Conservation (phyloP, 495 filamentous ascomycete species). For the Coniosporium apollinis region DNA sequence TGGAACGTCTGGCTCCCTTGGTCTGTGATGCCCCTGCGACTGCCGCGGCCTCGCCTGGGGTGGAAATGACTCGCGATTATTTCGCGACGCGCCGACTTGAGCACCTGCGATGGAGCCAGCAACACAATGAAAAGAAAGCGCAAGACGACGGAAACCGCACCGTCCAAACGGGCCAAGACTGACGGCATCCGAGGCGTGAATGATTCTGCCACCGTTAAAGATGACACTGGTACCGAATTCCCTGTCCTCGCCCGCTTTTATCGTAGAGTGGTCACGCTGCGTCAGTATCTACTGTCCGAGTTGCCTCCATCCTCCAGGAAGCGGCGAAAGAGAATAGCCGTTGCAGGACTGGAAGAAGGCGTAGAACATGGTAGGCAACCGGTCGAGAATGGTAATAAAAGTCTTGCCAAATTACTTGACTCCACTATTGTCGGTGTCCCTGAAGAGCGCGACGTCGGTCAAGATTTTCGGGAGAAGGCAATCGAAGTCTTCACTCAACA, state of each 20-base stretch:
- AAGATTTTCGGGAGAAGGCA: slow-evolving; percentile 33
- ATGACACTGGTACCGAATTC: slow-evolving; percentile 26
- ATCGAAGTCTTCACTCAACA: slow-evolving; percentile 55
- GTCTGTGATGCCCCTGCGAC: too few relatives aligned
- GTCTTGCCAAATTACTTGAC: slow-evolving; percentile 47
- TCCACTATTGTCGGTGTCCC: slow-evolving; percentile 44
- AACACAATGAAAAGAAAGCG: slow-evolving; percentile 3
- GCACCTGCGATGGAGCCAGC: background rate
- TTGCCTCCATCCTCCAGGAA: slow-evolving; percentile 36
- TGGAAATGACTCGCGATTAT: too few relatives aligned
- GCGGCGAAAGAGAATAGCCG: slow-evolving; percentile 32
- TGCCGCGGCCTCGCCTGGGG: too few relatives aligned
- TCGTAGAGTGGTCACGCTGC: slow-evolving; percentile 44
- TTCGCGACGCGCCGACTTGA: background rate
- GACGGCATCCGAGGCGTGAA: background rate
- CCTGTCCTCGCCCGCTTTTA: slow-evolving; percentile 66
- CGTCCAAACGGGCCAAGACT: slow-evolving; percentile 1
- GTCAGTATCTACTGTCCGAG: slow-evolving; percentile 47
- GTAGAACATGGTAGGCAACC: slow-evolving; percentile 27
- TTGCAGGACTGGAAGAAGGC: slow-evolving; percentile 18
- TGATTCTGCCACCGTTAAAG: background rate
- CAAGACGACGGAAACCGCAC: slow-evolving; percentile 2
- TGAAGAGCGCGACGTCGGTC: slow-evolving; percentile 19
- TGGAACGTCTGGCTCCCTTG: too few relatives aligned
- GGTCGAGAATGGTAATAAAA: slow-evolving; percentile 21